A percentile compares a stretch with the other conserved stretches of the same genome.
phyloP scores from a whole-genome alignment of 1,139 yeast species.

The Saccharomyces hybrid region DNA sequence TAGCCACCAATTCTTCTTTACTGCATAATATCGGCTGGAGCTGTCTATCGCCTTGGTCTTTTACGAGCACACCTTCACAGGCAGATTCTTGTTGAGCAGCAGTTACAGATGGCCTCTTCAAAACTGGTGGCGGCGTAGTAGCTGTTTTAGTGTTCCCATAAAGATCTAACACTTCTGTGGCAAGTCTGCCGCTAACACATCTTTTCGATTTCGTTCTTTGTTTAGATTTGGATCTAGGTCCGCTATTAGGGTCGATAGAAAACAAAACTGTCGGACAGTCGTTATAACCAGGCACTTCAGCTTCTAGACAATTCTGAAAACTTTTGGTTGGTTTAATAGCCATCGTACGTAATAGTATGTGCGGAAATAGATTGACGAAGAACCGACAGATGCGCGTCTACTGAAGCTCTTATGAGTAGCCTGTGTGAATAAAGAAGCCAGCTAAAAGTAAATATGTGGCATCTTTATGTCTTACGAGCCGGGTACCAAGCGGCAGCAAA shows the following conservation, averaged over 20 bases:
- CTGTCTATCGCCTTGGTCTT: neutral
- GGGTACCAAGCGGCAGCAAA: neutral
- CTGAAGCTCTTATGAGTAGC: neutral
- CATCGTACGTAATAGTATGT: neutral
- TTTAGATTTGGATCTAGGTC: slow-evolving; percentile 7
- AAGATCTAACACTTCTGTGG: neutral
- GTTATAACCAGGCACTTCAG: slow-evolving; percentile 32
- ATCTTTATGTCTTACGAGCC: neutral
- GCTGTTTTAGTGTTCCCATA: slow-evolving; percentile 3
- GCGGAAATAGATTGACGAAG: neutral
- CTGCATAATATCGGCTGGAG: slow-evolving; percentile 4
- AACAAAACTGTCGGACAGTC: slow-evolving; percentile 32
- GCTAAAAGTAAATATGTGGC: neutral
- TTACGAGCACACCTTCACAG: neutral
- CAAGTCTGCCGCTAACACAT: neutral
- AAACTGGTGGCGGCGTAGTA: slow-evolving; percentile 4
- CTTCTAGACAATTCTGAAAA: slow-evolving; percentile 31
- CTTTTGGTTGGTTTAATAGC: slow-evolving; percentile 11
- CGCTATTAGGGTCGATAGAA: slow-evolving; percentile 5
- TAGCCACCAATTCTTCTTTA: slow-evolving; percentile 17
- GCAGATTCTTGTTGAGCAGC: neutral
- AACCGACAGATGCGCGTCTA: neutral
- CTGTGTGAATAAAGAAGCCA: neutral
- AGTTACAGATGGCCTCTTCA: neutral
- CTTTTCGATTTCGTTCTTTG: slow-evolving; percentile 4